Evolutionary conservation across 305 asterid species (phyloP).

Genomic region (Fraxinus latifolia): DNA sequence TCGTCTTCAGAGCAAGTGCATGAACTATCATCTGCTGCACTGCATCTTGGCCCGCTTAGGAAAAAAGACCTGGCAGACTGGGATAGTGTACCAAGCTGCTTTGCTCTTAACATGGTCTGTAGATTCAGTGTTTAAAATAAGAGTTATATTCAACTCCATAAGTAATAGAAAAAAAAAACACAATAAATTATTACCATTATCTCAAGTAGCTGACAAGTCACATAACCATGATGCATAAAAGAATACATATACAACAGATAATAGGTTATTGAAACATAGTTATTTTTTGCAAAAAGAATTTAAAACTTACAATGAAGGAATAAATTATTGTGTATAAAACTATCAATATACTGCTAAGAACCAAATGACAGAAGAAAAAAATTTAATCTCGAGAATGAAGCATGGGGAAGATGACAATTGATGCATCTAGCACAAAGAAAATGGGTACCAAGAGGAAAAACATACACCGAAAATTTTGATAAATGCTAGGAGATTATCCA

Average conservation of each 20-base stretch:
- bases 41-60: constrained; percentile 69
- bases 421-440: background rate
- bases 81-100: constrained; percentile 77
- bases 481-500: background rate
- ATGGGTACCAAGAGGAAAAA: background rate
- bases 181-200: background rate
- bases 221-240: background rate
- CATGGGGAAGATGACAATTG: background rate
- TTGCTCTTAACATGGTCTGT: constrained; percentile 83
- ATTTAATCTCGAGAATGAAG: background rate
- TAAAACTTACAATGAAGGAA: background rate
- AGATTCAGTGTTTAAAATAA: constrained; percentile 12
- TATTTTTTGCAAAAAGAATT: background rate
- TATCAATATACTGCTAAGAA: background rate
- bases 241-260: background rate
- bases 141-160: constrained; percentile 1
- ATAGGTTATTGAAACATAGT: background rate
- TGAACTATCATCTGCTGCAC: constrained; percentile 77
- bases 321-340: background rate
- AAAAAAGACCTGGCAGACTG: constrained; percentile 79
- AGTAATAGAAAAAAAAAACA: background rate
- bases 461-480: background rate
- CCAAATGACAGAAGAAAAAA: background rate
- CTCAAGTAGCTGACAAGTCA: background rate
- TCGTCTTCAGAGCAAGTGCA: constrained; percentile 85